Evolutionary conservation across 1,284 basidiomycete species (phyloP), one percentile per base, ranked within the genome.

Genomic region (Austropuccinia psidii): DNA sequence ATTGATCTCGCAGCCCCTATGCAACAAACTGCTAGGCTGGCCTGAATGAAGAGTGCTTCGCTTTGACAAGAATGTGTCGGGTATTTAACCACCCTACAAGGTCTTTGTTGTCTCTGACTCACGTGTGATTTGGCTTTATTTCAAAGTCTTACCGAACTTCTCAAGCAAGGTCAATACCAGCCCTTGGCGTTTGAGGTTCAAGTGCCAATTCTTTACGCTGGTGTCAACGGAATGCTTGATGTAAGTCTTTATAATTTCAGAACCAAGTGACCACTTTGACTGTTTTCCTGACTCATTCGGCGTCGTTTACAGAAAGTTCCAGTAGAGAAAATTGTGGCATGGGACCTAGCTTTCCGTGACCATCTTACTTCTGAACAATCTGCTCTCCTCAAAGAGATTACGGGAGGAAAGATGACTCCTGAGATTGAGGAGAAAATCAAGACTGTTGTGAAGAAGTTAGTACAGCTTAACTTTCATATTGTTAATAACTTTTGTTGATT

Each of bases 131-230:
- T 19, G 45, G 29, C 29, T n/a, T 19, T 43, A 19, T 21, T 21
- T 87, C 89, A 92, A 78, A 93, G 95, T 87, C 86, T 98, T 76
- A 98, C 94, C 77, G 95, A 98, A 86, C 89, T 98, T 81, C 87
- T 98, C 80, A 98, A 97, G 86, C 95, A 98, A 88, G 93, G 91
- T 79, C 95, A 98, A 86, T 98, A 96, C 85, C 89, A 93, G 82
- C 90, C 90, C 75, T 82, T 77, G 81, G 84, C 92, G 75, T 94
- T 89, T 83, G 94, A 98, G 85, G 84, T 98, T 79, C 94, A 96
- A 86, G 92, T 97, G 78, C 95, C 95, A 77, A 92, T 97, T 82
- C 93, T 98, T 85, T 97, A 95, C 83, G 94, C 94, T 78, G 95
- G 95, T 89, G 95, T 98, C 80, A 93, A 97, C 84, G 93, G 93